Conservation (phyloP, 345 rosid species). For the Kernera saxatilis region DNA sequence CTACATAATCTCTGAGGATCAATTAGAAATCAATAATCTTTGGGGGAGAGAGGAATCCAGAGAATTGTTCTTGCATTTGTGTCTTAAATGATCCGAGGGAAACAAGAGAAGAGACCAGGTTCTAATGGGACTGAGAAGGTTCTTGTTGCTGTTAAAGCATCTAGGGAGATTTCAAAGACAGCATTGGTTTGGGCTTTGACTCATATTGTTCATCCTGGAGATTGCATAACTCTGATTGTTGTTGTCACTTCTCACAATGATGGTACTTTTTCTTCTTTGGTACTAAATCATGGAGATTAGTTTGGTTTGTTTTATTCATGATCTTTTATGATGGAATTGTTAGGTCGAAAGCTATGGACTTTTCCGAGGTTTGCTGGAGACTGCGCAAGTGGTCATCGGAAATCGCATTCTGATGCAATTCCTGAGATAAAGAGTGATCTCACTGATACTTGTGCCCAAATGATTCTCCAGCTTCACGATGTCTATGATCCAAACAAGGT, state of each 20-base stretch:
- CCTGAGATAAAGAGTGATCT: constrained; percentile 71
- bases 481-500: constrained; percentile 97
- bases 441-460: constrained; percentile 91
- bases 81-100: constrained; percentile 59
- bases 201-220: constrained; percentile 94
- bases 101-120: constrained; percentile 40
- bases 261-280: constrained; percentile 38
- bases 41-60: not conserved
- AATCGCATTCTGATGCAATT: constrained; percentile 54
- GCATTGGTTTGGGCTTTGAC: constrained; percentile 98
- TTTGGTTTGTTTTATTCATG: not conserved
- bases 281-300: not conserved
- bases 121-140: constrained; percentile 63
- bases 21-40: not conserved
- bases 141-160: constrained; percentile 92
- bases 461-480: constrained; percentile 96
- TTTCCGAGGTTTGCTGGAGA: constrained; percentile 94
- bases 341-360: constrained; percentile 86
- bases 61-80: constrained; percentile 1
- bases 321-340: not conserved
- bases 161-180: constrained; percentile 86
- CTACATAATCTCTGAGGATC: constrained; percentile 1
- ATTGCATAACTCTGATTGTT: constrained; percentile 84
- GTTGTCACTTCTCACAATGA: constrained; percentile 69
- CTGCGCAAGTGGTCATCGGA: constrained; percentile 76